Evolutionary conservation across 1,139 yeast species (phyloP).

Genomic region (Nakaseomyces uthaithaninus): DNA sequence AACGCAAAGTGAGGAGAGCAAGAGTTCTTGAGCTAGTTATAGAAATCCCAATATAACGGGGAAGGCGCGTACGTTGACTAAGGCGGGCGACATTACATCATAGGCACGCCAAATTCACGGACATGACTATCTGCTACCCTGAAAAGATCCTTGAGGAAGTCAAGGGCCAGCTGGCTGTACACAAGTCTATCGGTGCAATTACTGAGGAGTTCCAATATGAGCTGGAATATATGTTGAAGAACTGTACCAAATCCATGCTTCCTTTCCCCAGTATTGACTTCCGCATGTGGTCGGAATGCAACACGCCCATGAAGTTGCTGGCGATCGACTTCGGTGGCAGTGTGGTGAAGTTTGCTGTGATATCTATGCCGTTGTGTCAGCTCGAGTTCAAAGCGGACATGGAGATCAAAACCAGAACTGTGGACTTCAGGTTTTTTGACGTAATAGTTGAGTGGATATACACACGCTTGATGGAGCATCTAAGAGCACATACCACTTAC

Average conservation of each 20-base stretch:
- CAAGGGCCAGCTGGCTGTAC: conserved; percentile 12
- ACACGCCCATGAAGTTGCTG: conserved; percentile 9
- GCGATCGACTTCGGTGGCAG: conserved; percentile 30
- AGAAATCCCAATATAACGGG: too few relatives aligned
- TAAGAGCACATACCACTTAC: conserved; percentile 2
- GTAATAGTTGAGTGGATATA: conserved; percentile 17
- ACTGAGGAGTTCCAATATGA: conserved; percentile 14
- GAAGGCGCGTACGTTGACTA: too few relatives aligned
- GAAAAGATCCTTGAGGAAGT: conserved; percentile 11
- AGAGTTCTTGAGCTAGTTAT: too few relatives aligned
- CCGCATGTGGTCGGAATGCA: conserved; percentile 7
- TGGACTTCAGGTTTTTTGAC: conserved; percentile 27
- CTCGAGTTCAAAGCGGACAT: conserved; percentile 14
- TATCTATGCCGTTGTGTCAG: conserved; percentile 14
- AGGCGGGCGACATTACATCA: too few relatives aligned
- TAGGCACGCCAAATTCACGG: too few relatives aligned
- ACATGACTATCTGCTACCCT: conserved; percentile 2
- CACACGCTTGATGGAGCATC: conserved; percentile 2
- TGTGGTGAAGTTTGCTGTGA: conserved; percentile 21
- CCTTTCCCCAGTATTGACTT: conserved; percentile 12
- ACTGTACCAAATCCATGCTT: conserved; percentile 22
- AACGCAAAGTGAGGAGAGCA: too few relatives aligned
- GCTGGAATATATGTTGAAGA: conserved; percentile 13
- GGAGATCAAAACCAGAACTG: conserved; percentile 16
- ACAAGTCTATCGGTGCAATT: conserved; percentile 11